Base-by-base conservation (phyloP, 2,329 filamentous ascomycete genomes). In the Diaporthe sp. region DNA sequence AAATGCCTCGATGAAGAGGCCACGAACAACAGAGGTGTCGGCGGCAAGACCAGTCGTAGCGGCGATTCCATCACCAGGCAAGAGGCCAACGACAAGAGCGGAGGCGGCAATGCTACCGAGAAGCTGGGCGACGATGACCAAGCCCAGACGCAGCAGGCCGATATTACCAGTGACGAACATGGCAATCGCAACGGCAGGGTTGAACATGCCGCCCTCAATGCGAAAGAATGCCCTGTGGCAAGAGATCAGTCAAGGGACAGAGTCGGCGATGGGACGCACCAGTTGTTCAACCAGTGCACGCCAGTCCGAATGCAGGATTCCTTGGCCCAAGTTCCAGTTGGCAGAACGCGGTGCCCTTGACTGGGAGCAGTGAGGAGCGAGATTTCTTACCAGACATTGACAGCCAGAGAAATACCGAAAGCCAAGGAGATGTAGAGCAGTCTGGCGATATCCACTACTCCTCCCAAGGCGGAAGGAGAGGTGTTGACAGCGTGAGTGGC, bases 1-100 rank as follows among this genome's bases (percentile, higher is more conserved):
- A 79, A 93, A 92, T 84, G 92, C 89, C 82, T 94, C 92, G 65
- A 94, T 88, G 80, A 94, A 93, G 55, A 94, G 84, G 9, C 92
- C 92, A 76, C 91, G 91, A 0, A 85, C 85, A 13, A 87, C 84
- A 75, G 84, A 89, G 5, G 89, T 85, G 17, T 87, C 88, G 15
- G 85, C 84, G 2, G 86, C 86, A 3, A 94, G 86, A 6, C 85
- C 84, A n/a, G 92, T 93, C 67, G 84, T 84, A 7, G 92, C 91
- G 8, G 86, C 84, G 25, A 92, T 81, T 28, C 80, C 77, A 2
- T 85, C 83, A 0, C 89, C 90, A 0, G 92, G 91, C n/a, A 93
- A 86, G 6, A 94, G 84, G 1, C 85, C 88, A 46, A 87, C 86
- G 1, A 90, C 87, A 1, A 93, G 86, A 25, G 87, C 91, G 0